Conservation (phyloP, 352 stramenopile species). For the Phytophthora pisi region DNA sequence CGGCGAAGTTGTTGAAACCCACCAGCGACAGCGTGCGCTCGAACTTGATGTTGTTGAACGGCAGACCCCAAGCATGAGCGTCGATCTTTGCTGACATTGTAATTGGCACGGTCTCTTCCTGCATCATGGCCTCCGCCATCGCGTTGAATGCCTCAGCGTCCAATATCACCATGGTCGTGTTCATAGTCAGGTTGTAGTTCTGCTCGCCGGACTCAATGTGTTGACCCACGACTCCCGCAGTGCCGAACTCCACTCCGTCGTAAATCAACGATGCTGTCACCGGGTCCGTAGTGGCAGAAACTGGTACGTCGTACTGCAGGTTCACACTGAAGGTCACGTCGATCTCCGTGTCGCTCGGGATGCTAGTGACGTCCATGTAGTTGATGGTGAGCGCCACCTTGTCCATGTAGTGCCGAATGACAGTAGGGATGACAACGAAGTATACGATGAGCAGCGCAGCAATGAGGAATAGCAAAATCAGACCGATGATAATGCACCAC, state of each 20-base stretch:
- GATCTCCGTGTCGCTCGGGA: constrained; percentile 1
- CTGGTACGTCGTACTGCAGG: constrained; percentile 1
- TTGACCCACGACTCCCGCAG: not conserved
- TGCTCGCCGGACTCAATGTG: not conserved
- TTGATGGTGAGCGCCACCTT: not conserved
- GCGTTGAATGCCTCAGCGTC: not conserved
- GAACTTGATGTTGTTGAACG: constrained; percentile 5
- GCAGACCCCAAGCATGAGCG: not conserved
- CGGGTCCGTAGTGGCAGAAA: not conserved
- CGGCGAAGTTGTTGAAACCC: constrained; percentile 2
- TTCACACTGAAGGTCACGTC: constrained; percentile 1
- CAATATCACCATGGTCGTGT: not conserved
- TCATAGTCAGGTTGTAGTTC: constrained; percentile 3
- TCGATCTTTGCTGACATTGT: not conserved
- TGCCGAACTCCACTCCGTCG: not conserved
- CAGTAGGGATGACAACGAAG: not conserved
- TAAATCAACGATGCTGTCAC: constrained; percentile 1
- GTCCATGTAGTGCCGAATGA: constrained; percentile 6
- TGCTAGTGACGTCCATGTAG: not conserved
- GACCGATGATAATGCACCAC: constrained; percentile 2
- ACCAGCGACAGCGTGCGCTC: not conserved
- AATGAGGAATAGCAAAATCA: not conserved
- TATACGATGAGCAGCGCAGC: not conserved
- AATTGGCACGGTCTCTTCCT: not conserved
- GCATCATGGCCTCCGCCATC: constrained; percentile 5